Evolutionary conservation across 2,329 filamentous ascomycete genomes (phyloP).

Genomic region (Bipolaris gigantea): DNA sequence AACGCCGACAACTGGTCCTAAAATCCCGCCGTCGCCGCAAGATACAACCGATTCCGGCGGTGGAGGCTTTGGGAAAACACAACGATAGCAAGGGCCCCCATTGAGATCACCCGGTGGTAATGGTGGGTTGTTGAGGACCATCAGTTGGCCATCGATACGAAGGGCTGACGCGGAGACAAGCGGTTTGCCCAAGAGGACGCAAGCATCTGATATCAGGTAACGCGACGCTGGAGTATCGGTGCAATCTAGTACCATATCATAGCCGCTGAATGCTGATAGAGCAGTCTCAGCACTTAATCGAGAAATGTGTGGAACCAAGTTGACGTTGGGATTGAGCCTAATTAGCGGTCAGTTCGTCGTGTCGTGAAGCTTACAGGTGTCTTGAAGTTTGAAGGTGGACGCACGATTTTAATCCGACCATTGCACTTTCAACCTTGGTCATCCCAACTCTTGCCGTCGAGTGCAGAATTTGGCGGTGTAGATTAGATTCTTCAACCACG

Average conservation of each 20-base stretch:
- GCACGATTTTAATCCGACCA: constrained; percentile 49
- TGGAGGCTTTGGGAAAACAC: constrained; percentile 85
- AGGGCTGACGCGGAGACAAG: constrained; percentile 89
- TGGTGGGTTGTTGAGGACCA: constrained; percentile 82
- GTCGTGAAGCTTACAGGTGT: neutral
- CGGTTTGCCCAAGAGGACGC: constrained; percentile 75
- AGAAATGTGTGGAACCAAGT: constrained; percentile 63
- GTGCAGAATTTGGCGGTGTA: constrained; percentile 91
- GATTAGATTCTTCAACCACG: constrained; percentile 81
- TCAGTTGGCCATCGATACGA: constrained; percentile 84
- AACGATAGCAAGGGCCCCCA: constrained; percentile 88
- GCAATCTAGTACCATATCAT: constrained; percentile 89
- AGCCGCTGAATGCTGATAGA: constrained; percentile 64
- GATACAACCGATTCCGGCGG: constrained; percentile 79
- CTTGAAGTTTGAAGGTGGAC: constrained; percentile 21
- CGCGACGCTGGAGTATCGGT: constrained; percentile 91
- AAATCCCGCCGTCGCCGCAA: constrained; percentile 89
- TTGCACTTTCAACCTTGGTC: constrained; percentile 76
- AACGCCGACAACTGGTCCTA: constrained; percentile 87
- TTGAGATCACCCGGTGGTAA: constrained; percentile 57
- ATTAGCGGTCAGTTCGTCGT: constrained; percentile 8
- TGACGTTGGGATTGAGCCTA: constrained; percentile 73
- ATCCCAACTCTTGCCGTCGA: constrained; percentile 69
- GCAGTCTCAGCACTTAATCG: constrained; percentile 73
- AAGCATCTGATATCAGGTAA: constrained; percentile 90